A percentile compares a stretch with the other conserved stretches of the same genome.
Conservation (phyloP, 148 eudicot genomes). For the Vaccinium darrowii region DNA sequence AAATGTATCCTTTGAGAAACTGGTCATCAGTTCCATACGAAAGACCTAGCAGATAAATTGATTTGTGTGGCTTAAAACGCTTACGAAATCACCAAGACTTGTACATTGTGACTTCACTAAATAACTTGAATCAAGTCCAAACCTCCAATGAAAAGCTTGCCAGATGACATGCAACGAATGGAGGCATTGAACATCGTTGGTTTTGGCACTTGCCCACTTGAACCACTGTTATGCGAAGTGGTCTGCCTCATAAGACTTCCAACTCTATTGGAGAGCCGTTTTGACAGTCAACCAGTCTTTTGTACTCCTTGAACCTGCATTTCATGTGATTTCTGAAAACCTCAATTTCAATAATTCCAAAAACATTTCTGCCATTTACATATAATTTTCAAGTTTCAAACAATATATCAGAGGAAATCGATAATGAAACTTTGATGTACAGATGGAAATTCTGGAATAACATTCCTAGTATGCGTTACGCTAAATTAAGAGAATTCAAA, state of each 20-base stretch:
- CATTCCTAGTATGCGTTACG: too few relatives aligned
- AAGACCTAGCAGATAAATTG: conserved; percentile 43
- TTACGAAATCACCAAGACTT: background rate
- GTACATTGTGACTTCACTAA: background rate
- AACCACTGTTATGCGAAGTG: conserved; percentile 33
- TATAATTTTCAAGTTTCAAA: background rate
- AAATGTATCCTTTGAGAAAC: conserved; percentile 63
- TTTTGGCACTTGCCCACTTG: conserved; percentile 20
- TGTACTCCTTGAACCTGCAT: conserved; percentile 14
- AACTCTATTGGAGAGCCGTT: conserved; percentile 63
- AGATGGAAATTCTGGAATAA: too few relatives aligned
- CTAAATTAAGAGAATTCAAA: too few relatives aligned
- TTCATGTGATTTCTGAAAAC: background rate
- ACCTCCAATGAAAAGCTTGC: conserved; percentile 87
- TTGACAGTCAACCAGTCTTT: background rate
- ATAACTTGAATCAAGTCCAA: background rate
- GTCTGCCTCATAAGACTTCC: conserved; percentile 59
- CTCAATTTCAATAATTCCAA: too few relatives aligned
- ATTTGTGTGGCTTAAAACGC: background rate
- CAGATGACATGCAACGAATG: conserved; percentile 61
- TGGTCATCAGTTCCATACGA: conserved; percentile 71
- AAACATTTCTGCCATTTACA: too few relatives aligned
- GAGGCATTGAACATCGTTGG: conserved; percentile 49
- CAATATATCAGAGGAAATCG: background rate
- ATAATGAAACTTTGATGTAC: too few relatives aligned